Conservation (phyloP, 805 yeast species). For the Lipomyces sp. region DNA sequence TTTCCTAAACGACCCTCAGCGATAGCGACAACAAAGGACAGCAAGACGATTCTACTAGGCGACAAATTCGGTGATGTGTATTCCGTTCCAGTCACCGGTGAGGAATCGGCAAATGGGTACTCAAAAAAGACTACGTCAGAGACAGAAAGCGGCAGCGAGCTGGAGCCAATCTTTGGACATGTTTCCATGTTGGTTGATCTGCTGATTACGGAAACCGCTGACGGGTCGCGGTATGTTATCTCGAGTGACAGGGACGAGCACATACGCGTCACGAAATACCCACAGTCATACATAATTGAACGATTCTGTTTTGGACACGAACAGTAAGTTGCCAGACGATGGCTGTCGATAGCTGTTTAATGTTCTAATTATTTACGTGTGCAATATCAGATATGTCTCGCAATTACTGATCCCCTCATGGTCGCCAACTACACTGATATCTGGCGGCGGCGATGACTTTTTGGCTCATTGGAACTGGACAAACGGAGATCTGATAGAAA, state of each 20-base stretch:
- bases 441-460: constrained; percentile 89
- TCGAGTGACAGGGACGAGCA: constrained; percentile 97
- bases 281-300: constrained; percentile 72
- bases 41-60: constrained; percentile 59
- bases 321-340: constrained; percentile 48
- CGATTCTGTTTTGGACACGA: constrained; percentile 83
- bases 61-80: constrained; percentile 98
- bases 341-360: no score
- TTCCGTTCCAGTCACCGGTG: constrained; percentile 45
- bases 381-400: constrained; percentile 46
- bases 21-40: constrained; percentile 55
- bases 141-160: constrained; percentile 18
- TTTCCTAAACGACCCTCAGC: constrained; percentile 94
- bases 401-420: constrained; percentile 55
- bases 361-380: not conserved
- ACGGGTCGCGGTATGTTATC: constrained; percentile 53
- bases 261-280: constrained; percentile 76
- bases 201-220: constrained; percentile 44
- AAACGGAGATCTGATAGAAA: constrained; percentile 47
- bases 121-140: constrained; percentile 12
- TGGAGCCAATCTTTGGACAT: constrained; percentile 83
- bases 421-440: constrained; percentile 52
- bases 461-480: constrained; percentile 80
- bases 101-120: constrained; percentile 30
- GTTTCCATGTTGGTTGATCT: constrained; percentile 94